Percentiles rank a stretch among this genome's conserved stretches.
These are phyloP conservation scores for Geum urbanum DNA, from an alignment of 306 rosid species.

Conservation along the genomic window DNA sequence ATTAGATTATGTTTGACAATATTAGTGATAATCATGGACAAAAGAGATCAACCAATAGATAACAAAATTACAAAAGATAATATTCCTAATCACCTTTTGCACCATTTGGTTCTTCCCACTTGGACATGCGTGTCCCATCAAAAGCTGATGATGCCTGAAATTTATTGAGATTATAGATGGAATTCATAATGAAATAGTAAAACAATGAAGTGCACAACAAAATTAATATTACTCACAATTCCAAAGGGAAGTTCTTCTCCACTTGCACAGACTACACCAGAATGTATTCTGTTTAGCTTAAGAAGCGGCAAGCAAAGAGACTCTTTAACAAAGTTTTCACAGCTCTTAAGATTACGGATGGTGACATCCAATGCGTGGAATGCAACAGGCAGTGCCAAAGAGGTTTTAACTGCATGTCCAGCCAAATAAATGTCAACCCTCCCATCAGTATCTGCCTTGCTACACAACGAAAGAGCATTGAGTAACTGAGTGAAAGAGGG, in stretches of 20 bases:
- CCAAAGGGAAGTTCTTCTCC: constrained; percentile 93
- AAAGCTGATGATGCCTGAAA: constrained; percentile 82
- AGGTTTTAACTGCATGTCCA: constrained; percentile 56
- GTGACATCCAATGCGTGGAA: constrained; percentile 65
- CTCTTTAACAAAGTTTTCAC: constrained; percentile 46
- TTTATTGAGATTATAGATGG: constrained; percentile 22
- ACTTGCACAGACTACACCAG: constrained; percentile 75
- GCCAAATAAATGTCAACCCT: constrained; percentile 59
- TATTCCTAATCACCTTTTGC: constrained; percentile 58
- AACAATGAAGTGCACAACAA: constrained; percentile 19
- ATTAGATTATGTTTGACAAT: neutral
- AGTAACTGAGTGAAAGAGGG: constrained; percentile 63
- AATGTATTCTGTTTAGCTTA: constrained; percentile 77
- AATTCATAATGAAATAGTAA: constrained; percentile 15
- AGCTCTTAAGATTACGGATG: constrained; percentile 45
- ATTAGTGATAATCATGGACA: neutral
- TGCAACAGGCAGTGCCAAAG: constrained; percentile 75
- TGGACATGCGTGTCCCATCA: constrained; percentile 63
- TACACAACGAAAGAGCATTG: constrained; percentile 51
- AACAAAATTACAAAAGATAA: neutral
- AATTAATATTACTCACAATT: constrained; percentile 60
- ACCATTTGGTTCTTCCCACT: constrained; percentile 98
- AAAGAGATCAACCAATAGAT: neutral
- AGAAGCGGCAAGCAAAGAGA: constrained; percentile 59
- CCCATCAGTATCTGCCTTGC: constrained; percentile 49